Evolutionary conservation across 75 land plant genomes (phyloP).

Genomic region (Pinus tabuliformis): DNA sequence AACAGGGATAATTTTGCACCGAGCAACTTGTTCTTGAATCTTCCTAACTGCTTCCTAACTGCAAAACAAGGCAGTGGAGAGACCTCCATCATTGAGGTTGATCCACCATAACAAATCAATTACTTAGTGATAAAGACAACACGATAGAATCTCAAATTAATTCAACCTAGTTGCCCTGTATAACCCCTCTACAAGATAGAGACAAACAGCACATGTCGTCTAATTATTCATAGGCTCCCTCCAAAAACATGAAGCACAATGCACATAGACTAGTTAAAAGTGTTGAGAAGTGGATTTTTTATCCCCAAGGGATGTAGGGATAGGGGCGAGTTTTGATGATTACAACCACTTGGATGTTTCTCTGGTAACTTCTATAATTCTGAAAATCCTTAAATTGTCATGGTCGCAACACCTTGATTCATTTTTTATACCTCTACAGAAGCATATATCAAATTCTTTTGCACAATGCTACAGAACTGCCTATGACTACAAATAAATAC

Average conservation of each 20-base stretch:
- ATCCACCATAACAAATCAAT: neutral
- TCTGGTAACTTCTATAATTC: slow-evolving; percentile 1
- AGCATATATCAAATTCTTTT: slow-evolving; percentile 41
- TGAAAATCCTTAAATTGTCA: neutral
- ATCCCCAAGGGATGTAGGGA: neutral
- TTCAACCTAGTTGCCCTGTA: too few species aligned
- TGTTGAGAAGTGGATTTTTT: neutral
- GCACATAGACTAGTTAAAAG: neutral
- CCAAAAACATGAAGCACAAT: neutral
- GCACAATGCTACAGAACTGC: slow-evolving; percentile 51
- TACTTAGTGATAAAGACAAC: neutral
- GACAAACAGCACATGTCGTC: too few species aligned
- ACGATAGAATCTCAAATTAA: too few species aligned
- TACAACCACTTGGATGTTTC: neutral
- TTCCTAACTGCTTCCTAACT: neutral
- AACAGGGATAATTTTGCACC: neutral
- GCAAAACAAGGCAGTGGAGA: neutral
- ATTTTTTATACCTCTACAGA: slow-evolving; percentile 37
- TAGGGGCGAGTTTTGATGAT: neutral
- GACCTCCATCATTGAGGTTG: neutral
- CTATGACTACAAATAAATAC: slow-evolving; percentile 16
- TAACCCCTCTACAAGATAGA: too few species aligned
- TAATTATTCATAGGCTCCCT: neutral
- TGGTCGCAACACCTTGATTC: slow-evolving; percentile 12
- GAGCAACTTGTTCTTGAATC: neutral